Evolutionary conservation across 257 asterid genomes (phyloP), one percentile per base, ranked within the genome.

Genomic region (Echites panduratus): DNA sequence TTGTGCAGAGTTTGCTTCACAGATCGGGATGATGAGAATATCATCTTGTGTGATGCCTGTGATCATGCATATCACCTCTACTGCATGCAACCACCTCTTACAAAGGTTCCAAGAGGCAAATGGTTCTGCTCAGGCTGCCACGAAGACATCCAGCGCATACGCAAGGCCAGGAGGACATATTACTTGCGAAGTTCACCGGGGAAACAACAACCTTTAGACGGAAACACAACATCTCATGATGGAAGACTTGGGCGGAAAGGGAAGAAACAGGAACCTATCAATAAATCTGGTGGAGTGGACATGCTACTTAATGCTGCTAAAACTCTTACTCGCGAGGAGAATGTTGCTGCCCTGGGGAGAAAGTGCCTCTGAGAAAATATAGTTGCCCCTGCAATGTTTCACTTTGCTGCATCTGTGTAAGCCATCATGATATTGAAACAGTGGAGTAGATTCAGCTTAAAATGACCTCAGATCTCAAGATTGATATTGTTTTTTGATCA

Each of bases 1-100:
- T 84, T 93, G 44, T 93, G 98, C 74, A 78, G 96, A 84, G 70
- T 78, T 76, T 93, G 98, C 86, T 84, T 85, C 48, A 71, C 79
- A 22, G 95, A 93, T 81, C 70, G 77, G 71, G 96, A 93, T 45
- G 97, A 93, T 74, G 93, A 88, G 71, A 86, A 90, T 84, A 89
- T 89, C 57, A 95, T 93, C 69, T 66, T 90, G n/a, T 93, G 98
- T 67, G 98, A 93, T 70, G 89, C 95, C 40, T 93, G 97, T 76
- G 98, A 93, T 82, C 87, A 85, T 50, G 98, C 95, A 1, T 90
- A 90, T 68, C 98, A 93, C 75, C 82, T 87, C 29, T 93, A 89
- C 78, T 93, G 97, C 80, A 79, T 87, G 96, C 78, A 81, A 50
- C 98, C 98, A 7, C 95, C 95, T 14, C 88, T 70, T 14, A 49